These are phyloP conservation scores for Hammondia hammondi DNA, from an alignment of 169 alveolate species.

Conservation along the genomic window DNA sequence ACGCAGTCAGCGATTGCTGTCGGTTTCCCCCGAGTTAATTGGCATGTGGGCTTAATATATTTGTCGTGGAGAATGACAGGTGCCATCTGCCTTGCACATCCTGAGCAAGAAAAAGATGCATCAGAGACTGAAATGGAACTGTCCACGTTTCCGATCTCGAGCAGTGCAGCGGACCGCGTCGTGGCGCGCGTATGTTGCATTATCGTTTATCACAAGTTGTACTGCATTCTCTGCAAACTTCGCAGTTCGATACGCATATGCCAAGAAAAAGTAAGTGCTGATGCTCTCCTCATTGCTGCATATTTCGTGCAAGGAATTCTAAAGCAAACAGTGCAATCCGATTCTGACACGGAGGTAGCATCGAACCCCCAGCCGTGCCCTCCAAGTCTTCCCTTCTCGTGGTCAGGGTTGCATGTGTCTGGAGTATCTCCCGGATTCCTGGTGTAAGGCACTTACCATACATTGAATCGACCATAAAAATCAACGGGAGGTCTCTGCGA, in stretches of 20 bases:
- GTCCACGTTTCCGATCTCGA: not conserved
- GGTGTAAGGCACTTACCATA: not conserved
- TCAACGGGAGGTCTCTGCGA: not conserved
- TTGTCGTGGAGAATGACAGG: slow-evolving; percentile 1
- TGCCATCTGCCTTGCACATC: not conserved
- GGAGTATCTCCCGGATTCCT: too few species aligned
- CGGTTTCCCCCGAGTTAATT: not conserved
- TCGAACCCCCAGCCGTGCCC: too few species aligned
- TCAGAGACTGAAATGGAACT: not conserved
- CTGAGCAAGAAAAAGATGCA: not conserved
- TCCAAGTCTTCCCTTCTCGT: too few species aligned
- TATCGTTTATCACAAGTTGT: too few species aligned
- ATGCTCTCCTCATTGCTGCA: too few species aligned
- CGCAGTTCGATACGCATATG: not conserved
- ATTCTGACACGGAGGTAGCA: too few species aligned
- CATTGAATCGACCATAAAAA: not conserved
- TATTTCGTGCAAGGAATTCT: too few species aligned
- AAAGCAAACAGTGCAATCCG: too few species aligned
- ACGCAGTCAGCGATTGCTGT: not conserved
- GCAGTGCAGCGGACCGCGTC: not conserved
- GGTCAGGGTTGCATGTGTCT: too few species aligned
- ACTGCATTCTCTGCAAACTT: not conserved
- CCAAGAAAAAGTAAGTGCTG: not conserved
- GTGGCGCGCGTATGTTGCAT: not conserved
- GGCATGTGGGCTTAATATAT: not conserved